phyloP scores from a whole-genome alignment of 306 rosid species.

The Cucurbita moschata region DNA sequence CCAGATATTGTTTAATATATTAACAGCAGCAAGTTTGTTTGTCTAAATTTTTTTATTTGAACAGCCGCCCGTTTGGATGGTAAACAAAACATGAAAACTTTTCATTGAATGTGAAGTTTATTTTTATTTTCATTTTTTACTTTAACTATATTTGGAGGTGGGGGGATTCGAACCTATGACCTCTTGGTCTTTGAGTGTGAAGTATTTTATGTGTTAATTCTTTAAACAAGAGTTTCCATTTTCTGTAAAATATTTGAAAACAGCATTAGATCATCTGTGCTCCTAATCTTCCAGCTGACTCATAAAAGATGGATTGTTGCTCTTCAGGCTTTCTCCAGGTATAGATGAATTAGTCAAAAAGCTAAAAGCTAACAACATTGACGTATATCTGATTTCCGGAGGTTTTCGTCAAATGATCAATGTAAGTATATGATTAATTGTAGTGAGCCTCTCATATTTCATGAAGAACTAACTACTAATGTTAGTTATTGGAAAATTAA shows the following conservation, averaged over 20 bases:
- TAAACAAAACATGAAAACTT: neutral
- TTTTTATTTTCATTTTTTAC: too few species aligned
- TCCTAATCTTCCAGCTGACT: neutral
- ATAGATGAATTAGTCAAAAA: constrained; percentile 57
- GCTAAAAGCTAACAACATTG: constrained; percentile 41
- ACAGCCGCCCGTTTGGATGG: neutral
- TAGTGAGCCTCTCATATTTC: neutral
- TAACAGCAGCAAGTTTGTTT: neutral
- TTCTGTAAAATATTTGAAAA: neutral
- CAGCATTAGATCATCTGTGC: neutral
- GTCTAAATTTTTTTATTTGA: neutral
- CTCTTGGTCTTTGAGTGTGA: neutral
- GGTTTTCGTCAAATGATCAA: constrained; percentile 95
- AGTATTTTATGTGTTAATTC: neutral
- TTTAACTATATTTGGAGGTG: too few species aligned
- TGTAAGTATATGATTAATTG: constrained; percentile 28
- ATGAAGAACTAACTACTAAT: neutral
- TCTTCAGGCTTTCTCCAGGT: constrained; percentile 80
- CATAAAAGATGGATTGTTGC: neutral
- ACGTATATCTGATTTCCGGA: constrained; percentile 75
- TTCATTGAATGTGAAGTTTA: neutral
- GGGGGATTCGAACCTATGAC: too few species aligned
- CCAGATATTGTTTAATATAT: neutral
- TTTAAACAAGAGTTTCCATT: neutral
- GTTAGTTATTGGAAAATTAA: neutral